phyloP scores from a whole-genome alignment of 2,329 filamentous ascomycete genomes.

The Aureobasidium sp. region DNA sequence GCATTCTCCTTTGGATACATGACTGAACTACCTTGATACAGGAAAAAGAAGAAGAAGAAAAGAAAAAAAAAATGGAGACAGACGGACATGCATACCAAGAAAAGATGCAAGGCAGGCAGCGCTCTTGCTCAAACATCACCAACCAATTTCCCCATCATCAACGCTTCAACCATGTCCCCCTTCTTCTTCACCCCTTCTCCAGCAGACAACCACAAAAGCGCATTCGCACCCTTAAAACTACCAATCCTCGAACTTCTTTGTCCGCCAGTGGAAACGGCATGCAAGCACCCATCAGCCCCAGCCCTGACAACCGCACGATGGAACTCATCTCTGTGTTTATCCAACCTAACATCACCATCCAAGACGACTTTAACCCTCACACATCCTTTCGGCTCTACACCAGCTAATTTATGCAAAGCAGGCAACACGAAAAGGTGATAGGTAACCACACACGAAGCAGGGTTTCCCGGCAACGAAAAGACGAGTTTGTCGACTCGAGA shows the following conservation, averaged over 20 bases:
- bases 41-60: too few species aligned
- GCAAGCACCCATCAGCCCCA: slow-evolving; percentile 58
- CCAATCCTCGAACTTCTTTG: slow-evolving; percentile 87
- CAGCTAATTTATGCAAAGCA: slow-evolving; percentile 67
- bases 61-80: too few species aligned
- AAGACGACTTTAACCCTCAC: slow-evolving; percentile 64
- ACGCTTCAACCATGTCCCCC: slow-evolving; percentile 64
- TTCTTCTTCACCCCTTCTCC: slow-evolving; percentile 54
- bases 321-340: slow-evolving; percentile 75
- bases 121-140: neutral
- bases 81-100: too few species aligned
- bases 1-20: too few species aligned
- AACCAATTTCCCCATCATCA: slow-evolving; percentile 60
- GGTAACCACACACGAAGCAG: slow-evolving; percentile 84
- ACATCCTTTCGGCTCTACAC: slow-evolving; percentile 59
- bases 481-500: slow-evolving; percentile 59
- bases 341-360: slow-evolving; percentile 63
- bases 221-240: slow-evolving; percentile 83
- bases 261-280: slow-evolving; percentile 74
- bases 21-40: too few species aligned
- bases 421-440: slow-evolving; percentile 92
- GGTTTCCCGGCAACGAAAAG: slow-evolving; percentile 90
- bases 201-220: slow-evolving; percentile 65
- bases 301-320: slow-evolving; percentile 67
- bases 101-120: too few species aligned